These are phyloP conservation scores for Gnomoniopsis sp. DNA, from an alignment of 2,329 filamentous ascomycete species.

Conservation along the genomic window DNA sequence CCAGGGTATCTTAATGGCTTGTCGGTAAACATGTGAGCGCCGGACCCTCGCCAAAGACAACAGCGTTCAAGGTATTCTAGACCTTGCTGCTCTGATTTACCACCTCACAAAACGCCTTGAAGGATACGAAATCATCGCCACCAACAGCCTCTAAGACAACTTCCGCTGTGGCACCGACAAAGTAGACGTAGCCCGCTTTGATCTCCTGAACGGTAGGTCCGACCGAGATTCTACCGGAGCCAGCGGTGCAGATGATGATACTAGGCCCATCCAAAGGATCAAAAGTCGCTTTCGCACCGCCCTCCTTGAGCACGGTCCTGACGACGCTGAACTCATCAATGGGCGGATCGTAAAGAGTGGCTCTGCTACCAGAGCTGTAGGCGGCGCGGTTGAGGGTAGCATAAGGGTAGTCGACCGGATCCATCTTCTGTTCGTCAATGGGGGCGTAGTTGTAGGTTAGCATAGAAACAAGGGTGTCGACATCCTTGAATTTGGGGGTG, in stretches of 20 bases:
- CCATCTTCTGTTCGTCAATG: conserved; percentile 92
- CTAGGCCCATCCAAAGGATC: conserved; percentile 84
- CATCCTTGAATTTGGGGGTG: conserved; percentile 98
- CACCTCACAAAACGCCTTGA: conserved; percentile 92
- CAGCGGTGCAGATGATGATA: conserved; percentile 86
- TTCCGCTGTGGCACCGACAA: conserved; percentile 85
- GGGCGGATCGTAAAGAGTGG: conserved; percentile 83
- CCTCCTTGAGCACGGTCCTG: conserved; percentile 68
- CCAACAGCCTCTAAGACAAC: conserved; percentile 66
- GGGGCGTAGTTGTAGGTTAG: conserved; percentile 94
- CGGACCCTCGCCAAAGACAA: neutral
- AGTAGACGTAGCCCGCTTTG: conserved; percentile 71
- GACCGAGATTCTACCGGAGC: conserved; percentile 79
- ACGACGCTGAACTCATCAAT: conserved; percentile 96
- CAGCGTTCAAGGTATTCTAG: conserved; percentile 21
- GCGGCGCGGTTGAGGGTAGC: conserved; percentile 75
- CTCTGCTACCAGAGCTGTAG: conserved; percentile 72
- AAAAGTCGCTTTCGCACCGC: conserved; percentile 80
- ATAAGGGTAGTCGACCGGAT: conserved; percentile 80
- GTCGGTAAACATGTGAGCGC: neutral
- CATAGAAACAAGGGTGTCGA: conserved; percentile 82
- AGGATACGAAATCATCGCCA: conserved; percentile 75
- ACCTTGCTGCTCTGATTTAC: conserved; percentile 45
- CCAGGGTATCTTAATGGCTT: conserved; percentile 3
- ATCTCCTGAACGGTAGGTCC: conserved; percentile 76